Conservation (phyloP, 441 rosid species). For the Gossypium trilobum region DNA sequence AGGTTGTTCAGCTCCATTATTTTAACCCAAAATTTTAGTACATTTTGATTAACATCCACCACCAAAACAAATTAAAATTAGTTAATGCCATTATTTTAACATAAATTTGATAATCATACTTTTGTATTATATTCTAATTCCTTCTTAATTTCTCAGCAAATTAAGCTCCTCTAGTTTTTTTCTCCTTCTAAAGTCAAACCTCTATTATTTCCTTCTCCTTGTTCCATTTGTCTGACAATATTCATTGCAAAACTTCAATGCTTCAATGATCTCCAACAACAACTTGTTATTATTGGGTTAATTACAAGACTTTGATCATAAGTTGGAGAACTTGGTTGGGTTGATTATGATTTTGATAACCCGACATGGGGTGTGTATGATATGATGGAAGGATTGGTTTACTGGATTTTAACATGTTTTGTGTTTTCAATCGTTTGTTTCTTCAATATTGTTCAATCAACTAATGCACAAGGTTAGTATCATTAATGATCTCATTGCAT, state of each 20-base stretch:
- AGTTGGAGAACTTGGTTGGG: conserved; percentile 11
- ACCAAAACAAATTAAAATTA: conserved; percentile 13
- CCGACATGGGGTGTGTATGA: conserved; percentile 38
- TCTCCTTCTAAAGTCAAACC: conserved; percentile 46
- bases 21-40: conserved; percentile 13
- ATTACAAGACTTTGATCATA: neutral
- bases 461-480: conserved; percentile 44
- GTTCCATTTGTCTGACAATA: conserved; percentile 4
- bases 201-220: conserved; percentile 22
- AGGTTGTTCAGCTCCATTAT: conserved; percentile 33
- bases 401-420: conserved; percentile 24
- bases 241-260: neutral
- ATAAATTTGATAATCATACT: conserved; percentile 21
- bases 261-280: neutral
- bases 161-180: conserved; percentile 23
- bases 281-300: neutral
- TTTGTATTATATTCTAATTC: conserved; percentile 28
- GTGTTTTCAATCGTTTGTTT: conserved; percentile 25
- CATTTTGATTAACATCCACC: conserved; percentile 3
- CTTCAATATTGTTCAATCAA: conserved; percentile 25
- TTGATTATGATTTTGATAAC: conserved; percentile 28
- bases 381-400: conserved; percentile 36
- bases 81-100: conserved; percentile 15
- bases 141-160: conserved; percentile 19
- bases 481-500: neutral